A percentile compares a stretch with the other conserved stretches of the same genome.
These are phyloP conservation scores for Pseudopithomyces maydicus DNA, from an alignment of 2,329 filamentous ascomycete genomes.

Conservation along the genomic window DNA sequence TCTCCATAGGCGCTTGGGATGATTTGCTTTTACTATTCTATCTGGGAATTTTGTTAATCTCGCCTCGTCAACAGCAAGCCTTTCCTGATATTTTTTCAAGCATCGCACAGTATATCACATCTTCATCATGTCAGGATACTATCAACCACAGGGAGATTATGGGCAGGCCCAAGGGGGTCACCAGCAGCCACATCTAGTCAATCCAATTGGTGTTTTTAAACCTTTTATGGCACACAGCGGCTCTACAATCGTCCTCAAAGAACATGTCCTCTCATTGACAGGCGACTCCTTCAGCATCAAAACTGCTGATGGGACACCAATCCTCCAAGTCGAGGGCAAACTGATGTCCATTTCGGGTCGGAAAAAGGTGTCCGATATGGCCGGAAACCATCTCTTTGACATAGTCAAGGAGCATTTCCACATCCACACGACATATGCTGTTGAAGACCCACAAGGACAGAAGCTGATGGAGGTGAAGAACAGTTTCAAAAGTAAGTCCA, in stretches of 20 bases:
- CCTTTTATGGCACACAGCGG: conserved; percentile 32
- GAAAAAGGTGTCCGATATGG: conserved; percentile 62
- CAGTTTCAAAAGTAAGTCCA: conserved; percentile 57
- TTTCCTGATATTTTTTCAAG: too few species aligned
- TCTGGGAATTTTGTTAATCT: too few species aligned
- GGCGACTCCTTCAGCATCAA: conserved; percentile 70
- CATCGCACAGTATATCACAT: too few species aligned
- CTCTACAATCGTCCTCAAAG: conserved; percentile 61
- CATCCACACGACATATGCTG: conserved; percentile 59
- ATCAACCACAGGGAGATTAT: neutral
- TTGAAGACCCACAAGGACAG: conserved; percentile 52
- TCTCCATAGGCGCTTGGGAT: neutral
- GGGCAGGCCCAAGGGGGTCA: neutral
- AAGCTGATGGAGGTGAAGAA: conserved; percentile 63
- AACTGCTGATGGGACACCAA: conserved; percentile 57
- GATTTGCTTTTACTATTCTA: neutral
- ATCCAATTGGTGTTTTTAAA: conserved; percentile 30
- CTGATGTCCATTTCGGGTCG: conserved; percentile 57
- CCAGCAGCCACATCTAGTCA: neutral
- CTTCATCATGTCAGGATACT: neutral
- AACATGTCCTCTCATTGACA: conserved; percentile 65
- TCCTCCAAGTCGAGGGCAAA: conserved; percentile 64
- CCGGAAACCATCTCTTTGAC: conserved; percentile 62
- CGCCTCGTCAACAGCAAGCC: too few species aligned
- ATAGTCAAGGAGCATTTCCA: conserved; percentile 60